Base-by-base conservation (phyloP, 306 rosid species). In the Cucumis melo region DNA sequence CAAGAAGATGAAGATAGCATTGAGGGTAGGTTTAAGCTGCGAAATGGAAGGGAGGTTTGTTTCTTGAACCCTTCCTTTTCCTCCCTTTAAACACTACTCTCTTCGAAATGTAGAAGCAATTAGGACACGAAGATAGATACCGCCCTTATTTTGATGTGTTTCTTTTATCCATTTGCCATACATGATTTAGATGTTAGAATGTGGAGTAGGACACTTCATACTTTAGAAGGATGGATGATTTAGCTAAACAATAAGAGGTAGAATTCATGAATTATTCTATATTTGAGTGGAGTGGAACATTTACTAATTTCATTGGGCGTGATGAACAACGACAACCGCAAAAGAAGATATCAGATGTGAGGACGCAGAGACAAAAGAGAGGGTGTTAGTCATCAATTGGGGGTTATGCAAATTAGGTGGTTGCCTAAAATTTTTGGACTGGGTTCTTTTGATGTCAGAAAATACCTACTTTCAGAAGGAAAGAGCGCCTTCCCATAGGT, bases 41-140 rank as follows among this genome's bases (percentile, higher is more conserved):
- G 92, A 38, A 90, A 94, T 80, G 98, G 99, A 78, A 89, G 78
- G 74, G 97, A 92, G 92, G 98, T 90, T 7, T 8, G 77, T 83
- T 46, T 29, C n/a, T 38, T 29, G n/a, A 19, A 29, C 8, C 5
- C 38, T 60, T 9, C 24, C 5, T 4, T 51, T 46, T 12, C 10
- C 6, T 1, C 38, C 23, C 66, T 8, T 23, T 23, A 1, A 36
- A 36, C 13, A 17, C 39, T 36, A 10, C 14, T 71, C 61, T 46
- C 1, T 76, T 56, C 27, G 57, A 46, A 61, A 16, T 44, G 29
- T 62, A 59, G 39, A 32, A 50, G 8, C 12, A 3, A 48, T 48
- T 48, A 13, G 1, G 39, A 20, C 15, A 71, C 24, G 8, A 24
- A 8, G 59, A 8, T 70, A 5, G 32, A n/a, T 39, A 11, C 10